Base-by-base conservation (phyloP, 192 early-diverging fungal genomes). In the Phlyctochytrium bullatum region DNA sequence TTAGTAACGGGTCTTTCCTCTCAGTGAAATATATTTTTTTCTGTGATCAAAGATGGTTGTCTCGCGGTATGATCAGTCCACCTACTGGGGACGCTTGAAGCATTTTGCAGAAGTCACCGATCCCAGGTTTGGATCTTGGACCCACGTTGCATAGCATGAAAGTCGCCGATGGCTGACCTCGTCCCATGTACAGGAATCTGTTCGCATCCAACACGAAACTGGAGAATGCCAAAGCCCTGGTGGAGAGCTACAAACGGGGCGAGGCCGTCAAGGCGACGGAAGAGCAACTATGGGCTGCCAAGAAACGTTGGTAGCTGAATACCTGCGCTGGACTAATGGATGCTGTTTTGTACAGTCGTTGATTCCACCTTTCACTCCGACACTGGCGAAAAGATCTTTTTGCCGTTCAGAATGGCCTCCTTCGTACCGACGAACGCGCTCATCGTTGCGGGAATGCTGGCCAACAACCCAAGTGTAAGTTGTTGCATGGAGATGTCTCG, bases 381-480 rank as follows among this genome's bases (percentile, higher is more conserved):
- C 71, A 92, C 90, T 1, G 89, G 89, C 61, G 88, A 91, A 36
- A 85, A 88, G 25, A 77, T 93, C 6, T 76, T 92, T 17, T 64
- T 93, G 32, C 92, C 90, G 31, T 93, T 93, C 73, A 74, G 92
- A 30, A 93, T 93, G 92, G 81, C 90, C 0, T 89, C 79, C 52
- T 93, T 92, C 74, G 89, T 91, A 24, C 92, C 92, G 2, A 91
- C 92, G 2, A 93, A 93, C 76, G 74, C 92, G 73, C 62, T 88
- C 20, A 83, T 93, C 30, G 86, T 92, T n/a, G 88, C 87, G 34
- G 89, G 89, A 27, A 93, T 93, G 92, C 76, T 93, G 67, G 79
- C 85, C 74, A 89, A 90, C n/a, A 91, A 91, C 67, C 91, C 90
- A 51, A 71, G 23, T 20, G n/a, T n/a, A n/a, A n/a, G 4, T 59